Conservation (phyloP, 768 basidiomycete genomes). For the Mycena albidolilacea region DNA sequence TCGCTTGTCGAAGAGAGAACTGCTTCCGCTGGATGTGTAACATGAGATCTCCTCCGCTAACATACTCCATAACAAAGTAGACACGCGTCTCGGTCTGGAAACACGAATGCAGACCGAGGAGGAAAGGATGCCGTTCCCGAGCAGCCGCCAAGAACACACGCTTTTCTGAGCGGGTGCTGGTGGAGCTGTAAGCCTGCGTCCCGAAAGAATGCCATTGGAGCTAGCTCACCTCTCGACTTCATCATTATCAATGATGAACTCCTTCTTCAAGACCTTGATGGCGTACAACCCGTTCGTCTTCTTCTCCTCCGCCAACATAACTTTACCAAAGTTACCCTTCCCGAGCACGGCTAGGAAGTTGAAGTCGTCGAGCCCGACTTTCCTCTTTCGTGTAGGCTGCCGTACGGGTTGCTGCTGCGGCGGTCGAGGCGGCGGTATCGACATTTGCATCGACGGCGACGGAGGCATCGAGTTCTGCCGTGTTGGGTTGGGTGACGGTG, state of each 20-base stretch:
- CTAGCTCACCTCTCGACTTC: constrained; percentile 93
- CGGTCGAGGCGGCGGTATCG: constrained; percentile 43
- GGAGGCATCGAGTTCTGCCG: constrained; percentile 32
- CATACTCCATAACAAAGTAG: constrained; percentile 99
- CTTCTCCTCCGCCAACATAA: constrained; percentile 99
- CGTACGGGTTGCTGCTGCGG: constrained; percentile 53
- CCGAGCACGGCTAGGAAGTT: constrained; percentile 98
- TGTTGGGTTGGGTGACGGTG: constrained; percentile 37
- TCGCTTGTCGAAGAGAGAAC: constrained; percentile 98
- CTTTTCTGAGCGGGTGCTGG: constrained; percentile 97
- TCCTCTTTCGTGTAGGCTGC: constrained; percentile 73
- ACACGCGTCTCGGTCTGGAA: constrained; percentile 99
- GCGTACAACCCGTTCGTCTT: constrained; percentile 89
- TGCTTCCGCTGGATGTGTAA: constrained; percentile 99
- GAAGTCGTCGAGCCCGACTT: constrained; percentile 98
- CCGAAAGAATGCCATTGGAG: background rate
- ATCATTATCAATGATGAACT: constrained; percentile 99
- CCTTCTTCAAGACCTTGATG: constrained; percentile 99
- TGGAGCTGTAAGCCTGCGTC: constrained; percentile 51
- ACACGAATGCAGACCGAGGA: constrained; percentile 96
- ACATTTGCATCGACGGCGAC: constrained; percentile 44
- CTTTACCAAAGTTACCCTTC: constrained; percentile 99
- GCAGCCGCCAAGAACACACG: constrained; percentile 98
- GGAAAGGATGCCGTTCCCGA: constrained; percentile 95
- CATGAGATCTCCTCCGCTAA: constrained; percentile 99